A percentile compares a stretch with the other conserved stretches of the same genome.
Evolutionary conservation across 129 eudicot species (phyloP).

Genomic region (Erigeron canadensis): DNA sequence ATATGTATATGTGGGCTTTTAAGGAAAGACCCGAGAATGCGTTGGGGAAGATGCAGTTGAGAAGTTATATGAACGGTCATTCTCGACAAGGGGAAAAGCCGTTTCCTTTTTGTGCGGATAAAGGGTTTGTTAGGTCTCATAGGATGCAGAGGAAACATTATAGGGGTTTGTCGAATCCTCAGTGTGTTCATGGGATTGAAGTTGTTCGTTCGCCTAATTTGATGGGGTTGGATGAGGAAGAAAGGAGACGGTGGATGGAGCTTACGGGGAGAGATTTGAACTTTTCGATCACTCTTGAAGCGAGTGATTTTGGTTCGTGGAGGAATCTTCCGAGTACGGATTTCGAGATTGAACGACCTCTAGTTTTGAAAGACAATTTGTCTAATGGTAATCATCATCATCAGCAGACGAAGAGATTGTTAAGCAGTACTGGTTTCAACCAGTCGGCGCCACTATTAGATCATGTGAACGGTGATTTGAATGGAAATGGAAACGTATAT

Average conservation of each 20-base stretch:
- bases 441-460: conserved; percentile 48
- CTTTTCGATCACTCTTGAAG: conserved; percentile 63
- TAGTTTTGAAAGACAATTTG: conserved; percentile 38
- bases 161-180: conserved; percentile 80
- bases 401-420: conserved; percentile 44
- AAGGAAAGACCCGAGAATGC: conserved; percentile 86
- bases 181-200: conserved; percentile 85
- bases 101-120: conserved; percentile 73
- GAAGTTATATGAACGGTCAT: conserved; percentile 84
- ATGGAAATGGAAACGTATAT: conserved; percentile 30
- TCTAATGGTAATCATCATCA: conserved; percentile 22
- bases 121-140: conserved; percentile 78
- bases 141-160: conserved; percentile 84
- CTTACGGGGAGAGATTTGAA: conserved; percentile 71
- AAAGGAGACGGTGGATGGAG: conserved; percentile 70
- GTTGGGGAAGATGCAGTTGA: conserved; percentile 79
- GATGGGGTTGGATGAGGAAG: conserved; percentile 62
- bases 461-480: conserved; percentile 38
- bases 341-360: conserved; percentile 64
- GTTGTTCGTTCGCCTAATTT: conserved; percentile 62
- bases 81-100: conserved; percentile 70
- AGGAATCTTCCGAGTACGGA: conserved; percentile 69
- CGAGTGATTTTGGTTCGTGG: conserved; percentile 73
- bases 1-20: conserved; percentile 89
- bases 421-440: conserved; percentile 51